Base-by-base conservation (phyloP, 2,329 filamentous ascomycete species). In the Hortaea sp. region DNA sequence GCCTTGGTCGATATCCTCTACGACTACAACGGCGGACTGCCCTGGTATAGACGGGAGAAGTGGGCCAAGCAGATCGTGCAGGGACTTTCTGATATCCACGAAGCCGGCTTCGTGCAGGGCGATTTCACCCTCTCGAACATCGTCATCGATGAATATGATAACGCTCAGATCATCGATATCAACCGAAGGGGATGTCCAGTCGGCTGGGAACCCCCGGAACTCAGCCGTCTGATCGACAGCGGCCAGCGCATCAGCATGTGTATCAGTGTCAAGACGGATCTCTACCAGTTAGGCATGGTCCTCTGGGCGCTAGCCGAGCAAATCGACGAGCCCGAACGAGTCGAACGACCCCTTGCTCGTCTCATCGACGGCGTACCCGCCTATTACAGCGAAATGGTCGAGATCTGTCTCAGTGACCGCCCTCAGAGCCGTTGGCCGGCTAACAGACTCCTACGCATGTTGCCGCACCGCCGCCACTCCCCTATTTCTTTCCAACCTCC, bases 101-200 rank as follows among this genome's bases (percentile, higher is more conserved):
- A 97, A 65, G 83, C 87, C 20, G 92, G 92, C 4, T 97, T 94
- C 63, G 92, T 98, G 7, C 92, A 98, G 62, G 92, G 92, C 27
- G 92, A 98, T 62, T 95, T 98, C 54, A 98, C 92, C 0, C 74
- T 98, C 29, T 95, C 89, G 5, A 98, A 98, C 62, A 94, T 98
- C 53, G 92, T 98, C 50, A 84, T 98, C 58, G 88, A 97, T 63
- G 75, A 76, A 9, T 69, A 84, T 39, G 82, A 88, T 60, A 77
- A 95, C 60, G 92, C 90, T 6, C 90, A 94, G 59, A 97, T 98
- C 55, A 98, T 98, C 61, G 92, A 98, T 66, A 95, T 98, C 69
- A 98, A 98, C 68, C 78, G 92, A 46, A 77, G 92, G 57, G 92
- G 92, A n/a, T 98, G 92, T 59, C 92, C 92, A 0, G 86, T 97